Evolutionary conservation across 2,329 filamentous ascomycete genomes (phyloP).

Genomic region (Monosporascus sp.): DNA sequence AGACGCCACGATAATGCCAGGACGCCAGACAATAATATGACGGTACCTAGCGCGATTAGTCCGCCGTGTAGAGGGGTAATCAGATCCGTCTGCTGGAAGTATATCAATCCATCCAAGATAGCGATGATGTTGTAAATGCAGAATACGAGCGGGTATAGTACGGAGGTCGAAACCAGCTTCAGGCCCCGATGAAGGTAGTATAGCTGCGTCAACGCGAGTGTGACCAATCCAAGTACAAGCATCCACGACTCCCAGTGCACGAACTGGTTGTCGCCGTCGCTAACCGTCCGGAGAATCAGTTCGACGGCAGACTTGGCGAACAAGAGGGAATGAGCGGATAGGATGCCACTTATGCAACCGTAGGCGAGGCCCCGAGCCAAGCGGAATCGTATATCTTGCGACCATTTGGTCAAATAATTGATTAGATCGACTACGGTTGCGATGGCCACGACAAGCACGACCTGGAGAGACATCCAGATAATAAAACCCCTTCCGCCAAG

Average conservation of each 20-base stretch:
- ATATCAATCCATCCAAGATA: constrained; percentile 93
- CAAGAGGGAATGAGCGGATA: constrained; percentile 88
- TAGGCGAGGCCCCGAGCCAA: constrained; percentile 80
- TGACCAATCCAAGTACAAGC: constrained; percentile 75
- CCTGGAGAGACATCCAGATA: constrained; percentile 81
- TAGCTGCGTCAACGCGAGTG: constrained; percentile 79
- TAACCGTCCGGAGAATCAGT: constrained; percentile 77
- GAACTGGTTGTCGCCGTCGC: constrained; percentile 88
- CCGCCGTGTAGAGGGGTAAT: constrained; percentile 71
- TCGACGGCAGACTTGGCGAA: constrained; percentile 97
- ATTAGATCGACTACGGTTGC: constrained; percentile 57
- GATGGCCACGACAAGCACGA: constrained; percentile 64
- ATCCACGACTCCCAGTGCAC: constrained; percentile 93
- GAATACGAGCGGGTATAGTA: constrained; percentile 95
- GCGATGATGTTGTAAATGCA: constrained; percentile 99
- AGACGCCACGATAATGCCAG: constrained; percentile 91
- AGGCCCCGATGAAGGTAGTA: constrained; percentile 93
- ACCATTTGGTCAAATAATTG: constrained; percentile 45
- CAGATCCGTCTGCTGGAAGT: constrained; percentile 83
- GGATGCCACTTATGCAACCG: constrained; percentile 82
- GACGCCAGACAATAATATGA: constrained; percentile 80
- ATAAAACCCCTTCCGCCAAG: constrained; percentile 72
- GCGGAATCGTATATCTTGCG: constrained; percentile 61
- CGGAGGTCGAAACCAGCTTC: constrained; percentile 90
- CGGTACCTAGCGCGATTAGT: constrained; percentile 80